These are phyloP conservation scores for Usnea hakonensis DNA, from an alignment of 495 filamentous ascomycete genomes.

Conservation along the genomic window DNA sequence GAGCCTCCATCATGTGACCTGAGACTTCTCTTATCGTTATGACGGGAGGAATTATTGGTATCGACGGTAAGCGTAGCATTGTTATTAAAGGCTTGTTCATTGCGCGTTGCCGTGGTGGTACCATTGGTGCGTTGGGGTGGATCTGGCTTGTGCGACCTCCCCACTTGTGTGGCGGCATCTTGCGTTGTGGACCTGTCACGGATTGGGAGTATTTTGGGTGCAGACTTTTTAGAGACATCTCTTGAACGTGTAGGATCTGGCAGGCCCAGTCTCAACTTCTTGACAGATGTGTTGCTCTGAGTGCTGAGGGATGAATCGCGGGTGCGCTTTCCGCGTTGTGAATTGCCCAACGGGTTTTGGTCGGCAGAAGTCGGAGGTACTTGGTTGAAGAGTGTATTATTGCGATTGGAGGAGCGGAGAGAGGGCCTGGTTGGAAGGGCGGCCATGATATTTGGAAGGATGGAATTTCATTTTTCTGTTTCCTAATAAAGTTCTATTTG, in stretches of 20 bases:
- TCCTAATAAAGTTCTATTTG: not conserved
- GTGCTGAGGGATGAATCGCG: constrained; percentile 13
- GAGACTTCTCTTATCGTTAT: constrained; percentile 38
- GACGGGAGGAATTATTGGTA: constrained; percentile 3
- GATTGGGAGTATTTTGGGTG: constrained; percentile 14
- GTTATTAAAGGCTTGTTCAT: constrained; percentile 1
- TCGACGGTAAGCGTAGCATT: constrained; percentile 2
- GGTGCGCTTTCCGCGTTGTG: constrained; percentile 19
- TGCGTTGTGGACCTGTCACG: constrained; percentile 13
- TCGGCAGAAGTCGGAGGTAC: constrained; percentile 22
- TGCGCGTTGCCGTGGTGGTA: not conserved
- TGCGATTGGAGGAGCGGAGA: constrained; percentile 23
- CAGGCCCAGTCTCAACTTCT: constrained; percentile 16
- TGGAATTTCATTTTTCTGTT: constrained; percentile 19
- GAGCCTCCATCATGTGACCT: constrained; percentile 45
- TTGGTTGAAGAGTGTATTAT: constrained; percentile 15
- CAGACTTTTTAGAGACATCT: not conserved
- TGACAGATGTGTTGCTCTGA: constrained; percentile 14
- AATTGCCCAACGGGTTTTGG: constrained; percentile 16
- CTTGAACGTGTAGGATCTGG: constrained; percentile 4
- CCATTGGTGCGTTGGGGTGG: constrained; percentile 14
- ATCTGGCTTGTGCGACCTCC: constrained; percentile 15
- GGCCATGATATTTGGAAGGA: constrained; percentile 21
- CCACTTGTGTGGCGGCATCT: constrained; percentile 17
- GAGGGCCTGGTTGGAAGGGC: constrained; percentile 23